Conservation (phyloP, 2,329 filamentous ascomycete species). For the Alternaria sp. region DNA sequence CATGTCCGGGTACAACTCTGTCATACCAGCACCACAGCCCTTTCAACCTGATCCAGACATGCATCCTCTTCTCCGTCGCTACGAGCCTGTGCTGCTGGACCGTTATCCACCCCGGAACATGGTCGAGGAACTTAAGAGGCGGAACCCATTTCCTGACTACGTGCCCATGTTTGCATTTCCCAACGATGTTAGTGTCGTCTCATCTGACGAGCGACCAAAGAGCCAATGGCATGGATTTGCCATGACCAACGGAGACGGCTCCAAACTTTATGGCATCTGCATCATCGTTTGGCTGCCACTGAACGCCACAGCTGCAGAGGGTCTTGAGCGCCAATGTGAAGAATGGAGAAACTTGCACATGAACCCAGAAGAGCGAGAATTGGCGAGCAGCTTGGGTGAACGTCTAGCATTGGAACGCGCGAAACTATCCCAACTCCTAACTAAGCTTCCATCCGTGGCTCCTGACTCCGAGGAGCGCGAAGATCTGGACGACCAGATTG, state of each 20-base stretch:
- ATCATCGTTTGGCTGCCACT: conserved; percentile 93
- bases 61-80: conserved; percentile 92
- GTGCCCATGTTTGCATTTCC: conserved; percentile 99
- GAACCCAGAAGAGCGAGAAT: conserved; percentile 87
- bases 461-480: conserved; percentile 86
- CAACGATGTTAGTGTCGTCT: conserved; percentile 96
- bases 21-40: conserved; percentile 92
- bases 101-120: conserved; percentile 87
- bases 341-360: conserved; percentile 70
- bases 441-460: conserved; percentile 78
- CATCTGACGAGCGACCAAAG: conserved; percentile 88
- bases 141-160: conserved; percentile 93
- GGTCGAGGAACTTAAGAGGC: conserved; percentile 78
- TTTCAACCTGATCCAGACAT: conserved; percentile 89
- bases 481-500: conserved; percentile 89
- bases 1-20: conserved; percentile 96
- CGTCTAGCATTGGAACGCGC: conserved; percentile 87
- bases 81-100: conserved; percentile 95
- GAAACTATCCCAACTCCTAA: conserved; percentile 85
- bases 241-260: conserved; percentile 93
- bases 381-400: conserved; percentile 90
- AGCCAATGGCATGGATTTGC: conserved; percentile 99
- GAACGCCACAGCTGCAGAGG: conserved; percentile 80
- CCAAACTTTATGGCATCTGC: conserved; percentile 89
- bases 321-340: conserved; percentile 72